Evolutionary conservation across 2,329 filamentous ascomycete species (phyloP), one percentile per base, ranked within the genome.

Genomic region (Aurifilum marmelostoma): DNA sequence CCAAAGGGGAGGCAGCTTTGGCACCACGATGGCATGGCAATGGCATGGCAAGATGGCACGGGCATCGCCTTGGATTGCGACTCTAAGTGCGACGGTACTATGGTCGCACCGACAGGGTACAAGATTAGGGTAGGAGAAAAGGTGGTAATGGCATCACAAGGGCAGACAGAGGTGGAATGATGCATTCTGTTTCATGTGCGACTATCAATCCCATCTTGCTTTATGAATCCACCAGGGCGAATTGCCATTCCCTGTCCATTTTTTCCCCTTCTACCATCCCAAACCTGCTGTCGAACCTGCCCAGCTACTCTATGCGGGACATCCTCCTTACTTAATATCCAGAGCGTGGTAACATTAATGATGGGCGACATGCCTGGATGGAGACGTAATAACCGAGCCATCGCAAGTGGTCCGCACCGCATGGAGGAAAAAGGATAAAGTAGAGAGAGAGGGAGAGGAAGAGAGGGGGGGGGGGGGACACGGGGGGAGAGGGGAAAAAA

Each of bases 381-480:
- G 69, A 64, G 67, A 66, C 66, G 69, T 47, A 69, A 71, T 71
- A 52, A 69, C 66, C 69, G 66, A 54, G 50, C 66, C 52, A 65
- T 70, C 52, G 66, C 68, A 24, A 52, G 65, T 60, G 65, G 27
- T 56, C 24, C 24, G 50, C 4, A 54, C 50, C 41, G 18, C 41
- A n/a, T n/a, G 18, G 43, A 29, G 14, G 27, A 8, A 56, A 21
- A 18, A 14, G 11, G 12, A 29, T 12, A 32, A 3, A 50, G 18
- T n/a, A 50, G 18, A 50, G 43, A 50, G n/a, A 54, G n/a, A 27
- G 50, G 4, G 50, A n/a, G 58, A 24, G 32, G 32, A 21, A 61
- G 32, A 32, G 16, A 54, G 43, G 5, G n/a, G 37, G 32, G 11
- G 32, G 6, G n/a, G 12, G 37, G 62, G 32, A 21, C 56, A 41